Conservation (phyloP, 305 asterid genomes). For the Coffea humblotiana region DNA sequence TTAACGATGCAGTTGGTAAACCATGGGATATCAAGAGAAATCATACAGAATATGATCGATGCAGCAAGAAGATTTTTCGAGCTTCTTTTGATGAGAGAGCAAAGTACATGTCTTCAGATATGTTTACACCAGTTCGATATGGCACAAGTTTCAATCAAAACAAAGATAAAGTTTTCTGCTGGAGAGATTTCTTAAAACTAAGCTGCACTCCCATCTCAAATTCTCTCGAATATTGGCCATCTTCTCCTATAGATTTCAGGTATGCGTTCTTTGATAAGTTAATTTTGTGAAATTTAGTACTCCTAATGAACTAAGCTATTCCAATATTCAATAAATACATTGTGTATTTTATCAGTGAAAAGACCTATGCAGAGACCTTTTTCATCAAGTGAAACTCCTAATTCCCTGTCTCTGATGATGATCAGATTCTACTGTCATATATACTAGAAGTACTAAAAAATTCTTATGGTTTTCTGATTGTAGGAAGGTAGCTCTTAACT, state of each 20-base stretch:
- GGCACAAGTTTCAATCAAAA: constrained; percentile 40
- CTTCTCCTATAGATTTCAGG: constrained; percentile 37
- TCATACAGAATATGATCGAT: constrained; percentile 16
- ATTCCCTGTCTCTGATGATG: not conserved
- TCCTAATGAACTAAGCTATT: not conserved
- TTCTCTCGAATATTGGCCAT: constrained; percentile 30
- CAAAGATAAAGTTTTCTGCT: constrained; percentile 32
- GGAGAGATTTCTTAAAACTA: constrained; percentile 43
- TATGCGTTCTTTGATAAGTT: not conserved
- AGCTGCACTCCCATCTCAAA: constrained; percentile 22
- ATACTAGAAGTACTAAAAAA: not conserved
- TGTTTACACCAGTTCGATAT: constrained; percentile 27
- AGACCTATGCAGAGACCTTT: not conserved
- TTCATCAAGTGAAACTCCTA: too few relatives aligned
- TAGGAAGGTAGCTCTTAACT: constrained; percentile 25
- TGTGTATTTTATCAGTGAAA: not conserved
- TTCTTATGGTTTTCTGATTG: not conserved
- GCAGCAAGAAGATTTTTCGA: constrained; percentile 24
- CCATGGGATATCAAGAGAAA: constrained; percentile 27
- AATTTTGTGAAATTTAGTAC: not conserved
- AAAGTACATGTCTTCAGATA: constrained; percentile 31
- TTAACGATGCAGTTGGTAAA: constrained; percentile 30
- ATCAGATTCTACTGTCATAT: too few relatives aligned
- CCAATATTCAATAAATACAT: not conserved
- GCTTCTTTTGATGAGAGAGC: constrained; percentile 33